Evolutionary conservation across 2,329 filamentous ascomycete species (phyloP).

Genomic region (Penicillium freii): DNA sequence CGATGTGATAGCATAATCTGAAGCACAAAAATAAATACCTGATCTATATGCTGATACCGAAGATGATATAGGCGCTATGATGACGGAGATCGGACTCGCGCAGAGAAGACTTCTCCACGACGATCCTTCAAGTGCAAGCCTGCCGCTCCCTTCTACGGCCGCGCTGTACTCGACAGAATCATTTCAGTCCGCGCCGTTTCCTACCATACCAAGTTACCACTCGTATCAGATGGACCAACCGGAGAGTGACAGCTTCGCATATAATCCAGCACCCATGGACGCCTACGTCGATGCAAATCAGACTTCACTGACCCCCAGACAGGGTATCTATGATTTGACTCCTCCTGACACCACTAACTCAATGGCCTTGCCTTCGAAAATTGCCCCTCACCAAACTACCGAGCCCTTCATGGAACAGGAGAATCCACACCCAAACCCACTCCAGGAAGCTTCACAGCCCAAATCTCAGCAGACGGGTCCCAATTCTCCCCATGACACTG

Average conservation of each 20-base stretch:
- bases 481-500: conserved; percentile 42
- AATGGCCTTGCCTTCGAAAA: conserved; percentile 2
- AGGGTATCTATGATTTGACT: conserved; percentile 12
- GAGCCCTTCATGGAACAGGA: neutral
- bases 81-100: conserved; percentile 36
- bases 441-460: conserved; percentile 18
- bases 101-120: conserved; percentile 35
- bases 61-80: conserved; percentile 28
- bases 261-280: neutral
- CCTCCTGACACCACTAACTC: conserved; percentile 4
- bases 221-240: neutral
- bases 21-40: neutral
- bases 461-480: conserved; percentile 27
- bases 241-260: neutral
- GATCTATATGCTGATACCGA: neutral
- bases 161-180: conserved; percentile 16
- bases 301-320: neutral
- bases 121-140: conserved; percentile 17
- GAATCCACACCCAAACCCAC: neutral
- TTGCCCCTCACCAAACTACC: neutral
- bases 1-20: conserved; percentile 8
- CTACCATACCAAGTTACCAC: conserved; percentile 8
- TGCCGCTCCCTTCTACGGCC: conserved; percentile 15
- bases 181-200: conserved; percentile 19
- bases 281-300: conserved; percentile 11